Conservation (phyloP, 495 filamentous ascomycete genomes). For the Neurospora intermedia region DNA sequence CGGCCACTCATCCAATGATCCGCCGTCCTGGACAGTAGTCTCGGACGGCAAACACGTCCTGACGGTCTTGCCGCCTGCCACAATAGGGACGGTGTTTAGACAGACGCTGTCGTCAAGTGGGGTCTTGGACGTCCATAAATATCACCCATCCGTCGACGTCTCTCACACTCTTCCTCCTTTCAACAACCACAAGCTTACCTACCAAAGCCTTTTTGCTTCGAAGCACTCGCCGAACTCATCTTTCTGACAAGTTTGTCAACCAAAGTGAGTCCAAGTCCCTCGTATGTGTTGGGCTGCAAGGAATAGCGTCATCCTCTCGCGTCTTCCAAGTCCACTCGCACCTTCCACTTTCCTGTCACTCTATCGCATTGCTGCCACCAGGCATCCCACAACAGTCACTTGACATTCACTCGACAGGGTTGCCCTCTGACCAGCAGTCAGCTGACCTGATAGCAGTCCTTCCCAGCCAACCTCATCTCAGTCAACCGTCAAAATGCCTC, state of each 20-base stretch:
- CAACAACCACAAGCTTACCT: neutral
- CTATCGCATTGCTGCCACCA: neutral
- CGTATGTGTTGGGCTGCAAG: neutral
- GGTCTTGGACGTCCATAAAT: neutral
- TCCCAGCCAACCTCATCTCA: neutral
- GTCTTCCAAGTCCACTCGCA: neutral
- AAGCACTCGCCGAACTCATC: neutral
- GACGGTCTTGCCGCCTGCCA: neutral
- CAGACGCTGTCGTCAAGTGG: neutral
- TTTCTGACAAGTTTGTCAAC: neutral
- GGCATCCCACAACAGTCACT: neutral
- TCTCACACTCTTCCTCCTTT: neutral
- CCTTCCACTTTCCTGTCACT: neutral
- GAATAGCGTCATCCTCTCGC: neutral
- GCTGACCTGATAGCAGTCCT: neutral
- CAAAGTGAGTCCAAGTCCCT: neutral
- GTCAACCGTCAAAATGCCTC: slow-evolving; percentile 32
- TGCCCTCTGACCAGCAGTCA: neutral
- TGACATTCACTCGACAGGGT: neutral
- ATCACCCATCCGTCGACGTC: neutral
- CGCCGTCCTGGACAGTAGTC: neutral
- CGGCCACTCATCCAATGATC: neutral
- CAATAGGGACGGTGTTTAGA: neutral
- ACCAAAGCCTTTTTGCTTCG: neutral
- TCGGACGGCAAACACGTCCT: neutral